phyloP scores from a whole-genome alignment of 306 rosid genomes.

The Sesbania bispinosa region DNA sequence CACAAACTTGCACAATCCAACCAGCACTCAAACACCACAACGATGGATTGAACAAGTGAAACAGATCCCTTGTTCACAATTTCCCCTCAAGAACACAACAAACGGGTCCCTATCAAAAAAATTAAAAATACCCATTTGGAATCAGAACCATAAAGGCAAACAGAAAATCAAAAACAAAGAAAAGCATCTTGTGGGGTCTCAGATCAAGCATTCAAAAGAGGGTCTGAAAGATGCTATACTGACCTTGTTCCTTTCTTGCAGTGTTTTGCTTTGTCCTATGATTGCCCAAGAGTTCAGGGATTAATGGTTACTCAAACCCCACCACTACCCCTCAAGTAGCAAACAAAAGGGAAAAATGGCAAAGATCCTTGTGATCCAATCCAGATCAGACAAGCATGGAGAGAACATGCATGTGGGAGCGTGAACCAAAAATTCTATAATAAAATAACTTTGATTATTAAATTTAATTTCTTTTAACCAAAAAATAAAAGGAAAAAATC shows the following conservation, averaged over 20 bases:
- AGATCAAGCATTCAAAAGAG: conserved; percentile 43
- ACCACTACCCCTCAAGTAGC: conserved; percentile 43
- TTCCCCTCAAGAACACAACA: conserved; percentile 27
- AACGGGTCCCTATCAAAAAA: conserved; percentile 24
- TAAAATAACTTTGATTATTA: background rate
- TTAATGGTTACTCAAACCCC: conserved; percentile 39
- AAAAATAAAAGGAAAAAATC: background rate
- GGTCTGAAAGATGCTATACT: conserved; percentile 31
- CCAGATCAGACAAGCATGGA: conserved; percentile 92
- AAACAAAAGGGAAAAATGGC: conserved; percentile 51
- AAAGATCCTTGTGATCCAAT: conserved; percentile 88
- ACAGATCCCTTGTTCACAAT: conserved; percentile 39
- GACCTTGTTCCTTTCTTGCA: conserved; percentile 54
- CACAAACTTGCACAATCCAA: conserved; percentile 23
- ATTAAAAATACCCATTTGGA: conserved; percentile 35
- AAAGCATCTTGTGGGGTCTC: conserved; percentile 48
- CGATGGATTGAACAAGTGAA: conserved; percentile 28
- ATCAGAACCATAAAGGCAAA: conserved; percentile 36
- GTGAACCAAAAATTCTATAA: conserved; percentile 43
- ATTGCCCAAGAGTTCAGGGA: conserved; percentile 45
- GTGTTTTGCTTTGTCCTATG: conserved; percentile 48
- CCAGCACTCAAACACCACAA: conserved; percentile 23
- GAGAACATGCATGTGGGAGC: conserved; percentile 74
- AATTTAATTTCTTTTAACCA: background rate
- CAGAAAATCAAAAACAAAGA: conserved; percentile 37